Evolutionary conservation across 2,329 filamentous ascomycete species (phyloP).

Genomic region (Aspergillus ochraceoroseus): DNA sequence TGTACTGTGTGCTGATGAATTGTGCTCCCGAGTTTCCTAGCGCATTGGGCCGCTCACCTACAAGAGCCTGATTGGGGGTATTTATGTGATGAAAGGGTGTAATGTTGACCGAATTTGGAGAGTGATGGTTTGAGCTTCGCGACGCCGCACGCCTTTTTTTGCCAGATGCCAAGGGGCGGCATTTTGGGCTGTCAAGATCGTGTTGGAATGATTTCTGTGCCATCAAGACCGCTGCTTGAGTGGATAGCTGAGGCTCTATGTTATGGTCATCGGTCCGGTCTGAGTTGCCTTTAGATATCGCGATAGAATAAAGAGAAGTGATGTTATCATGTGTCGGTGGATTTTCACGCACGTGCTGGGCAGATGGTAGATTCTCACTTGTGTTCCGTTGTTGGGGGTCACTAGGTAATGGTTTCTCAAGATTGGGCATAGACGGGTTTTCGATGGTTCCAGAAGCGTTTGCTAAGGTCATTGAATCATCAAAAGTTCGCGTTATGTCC

Average conservation of each 20-base stretch:
- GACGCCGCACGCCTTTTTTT: slow-evolving; percentile 15
- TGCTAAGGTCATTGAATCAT: slow-evolving; percentile 10
- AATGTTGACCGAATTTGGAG: slow-evolving; percentile 21
- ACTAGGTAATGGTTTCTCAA: slow-evolving; percentile 8
- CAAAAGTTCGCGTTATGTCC: neutral
- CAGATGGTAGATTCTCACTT: slow-evolving; percentile 34
- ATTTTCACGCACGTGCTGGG: slow-evolving; percentile 33
- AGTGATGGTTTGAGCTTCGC: slow-evolving; percentile 12
- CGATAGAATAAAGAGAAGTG: slow-evolving; percentile 40
- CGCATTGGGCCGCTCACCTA: slow-evolving; percentile 6
- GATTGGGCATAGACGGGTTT: slow-evolving; percentile 14
- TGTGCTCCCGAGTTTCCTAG: slow-evolving; percentile 19
- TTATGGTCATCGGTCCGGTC: slow-evolving; percentile 22
- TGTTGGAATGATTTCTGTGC: slow-evolving; percentile 41
- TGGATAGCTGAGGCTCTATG: slow-evolving; percentile 36
- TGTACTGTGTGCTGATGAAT: slow-evolving; percentile 39
- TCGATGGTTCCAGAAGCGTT: slow-evolving; percentile 19
- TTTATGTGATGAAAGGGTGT: slow-evolving; percentile 31
- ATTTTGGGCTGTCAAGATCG: slow-evolving; percentile 32
- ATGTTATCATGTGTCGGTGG: slow-evolving; percentile 29
- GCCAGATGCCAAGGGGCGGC: slow-evolving; percentile 14
- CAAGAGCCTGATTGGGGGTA: slow-evolving; percentile 9
- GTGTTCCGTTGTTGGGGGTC: slow-evolving; percentile 20
- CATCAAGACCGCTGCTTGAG: slow-evolving; percentile 38
- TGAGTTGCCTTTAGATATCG: slow-evolving; percentile 26